A percentile compares a stretch with the other conserved stretches of the same genome.
Conservation (phyloP, 768 basidiomycete genomes). For the Aureoboletus auriporus region DNA sequence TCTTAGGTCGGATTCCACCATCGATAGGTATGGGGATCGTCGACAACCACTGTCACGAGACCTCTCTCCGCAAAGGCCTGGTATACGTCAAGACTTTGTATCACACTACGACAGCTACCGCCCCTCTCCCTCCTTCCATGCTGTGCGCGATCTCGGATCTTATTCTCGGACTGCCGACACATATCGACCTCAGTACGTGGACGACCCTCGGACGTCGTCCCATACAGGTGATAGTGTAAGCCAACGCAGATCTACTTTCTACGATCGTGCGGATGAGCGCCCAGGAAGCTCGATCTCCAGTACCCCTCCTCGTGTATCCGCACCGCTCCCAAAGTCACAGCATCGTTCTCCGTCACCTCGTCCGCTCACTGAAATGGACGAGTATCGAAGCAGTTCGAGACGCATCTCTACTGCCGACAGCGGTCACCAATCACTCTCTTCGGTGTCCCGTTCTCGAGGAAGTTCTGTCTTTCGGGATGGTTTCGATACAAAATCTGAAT, state of each 20-base stretch:
- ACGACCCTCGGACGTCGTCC: slow-evolving; percentile 29
- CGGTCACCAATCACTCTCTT: slow-evolving; percentile 16
- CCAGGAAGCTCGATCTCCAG: slow-evolving; percentile 31
- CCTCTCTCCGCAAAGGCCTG: slow-evolving; percentile 34
- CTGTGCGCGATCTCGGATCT: slow-evolving; percentile 37
- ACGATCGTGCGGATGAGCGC: slow-evolving; percentile 25
- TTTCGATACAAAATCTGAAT: slow-evolving; percentile 33
- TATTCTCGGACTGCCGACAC: slow-evolving; percentile 39
- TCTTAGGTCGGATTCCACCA: slow-evolving; percentile 23
- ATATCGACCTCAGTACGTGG: slow-evolving; percentile 48
- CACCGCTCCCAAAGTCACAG: slow-evolving; percentile 16
- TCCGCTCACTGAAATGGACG: slow-evolving; percentile 6
- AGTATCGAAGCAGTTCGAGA: slow-evolving; percentile 2
- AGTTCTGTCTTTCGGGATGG: slow-evolving; percentile 29
- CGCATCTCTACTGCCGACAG: slow-evolving; percentile 6
- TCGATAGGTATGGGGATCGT: slow-evolving; percentile 36
- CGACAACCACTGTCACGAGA: slow-evolving; percentile 33
- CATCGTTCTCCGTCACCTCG: slow-evolving; percentile 23
- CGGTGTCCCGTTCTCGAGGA: slow-evolving; percentile 20
- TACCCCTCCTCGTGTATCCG: slow-evolving; percentile 27
- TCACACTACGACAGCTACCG: slow-evolving; percentile 49
- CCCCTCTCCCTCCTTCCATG: slow-evolving; percentile 33
- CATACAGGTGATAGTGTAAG: slow-evolving; percentile 30
- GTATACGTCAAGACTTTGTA: slow-evolving; percentile 30
- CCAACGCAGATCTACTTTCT: slow-evolving; percentile 16